Conservation (phyloP, 2,329 filamentous ascomycete genomes). For the Monosporascus sp. region DNA sequence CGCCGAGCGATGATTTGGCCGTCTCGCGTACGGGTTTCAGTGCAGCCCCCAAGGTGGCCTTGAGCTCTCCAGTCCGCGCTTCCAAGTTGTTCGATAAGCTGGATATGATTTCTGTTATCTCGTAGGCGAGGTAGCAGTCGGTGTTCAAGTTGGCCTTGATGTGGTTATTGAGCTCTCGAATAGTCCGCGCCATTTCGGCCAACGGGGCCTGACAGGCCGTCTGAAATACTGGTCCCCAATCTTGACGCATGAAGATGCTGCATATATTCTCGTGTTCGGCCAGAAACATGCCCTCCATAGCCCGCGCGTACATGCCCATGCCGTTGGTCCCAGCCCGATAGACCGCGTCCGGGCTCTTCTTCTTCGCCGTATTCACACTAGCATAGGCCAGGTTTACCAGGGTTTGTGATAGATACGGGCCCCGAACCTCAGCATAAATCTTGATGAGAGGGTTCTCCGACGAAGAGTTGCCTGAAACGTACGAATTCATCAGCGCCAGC, state of each 20-base stretch:
- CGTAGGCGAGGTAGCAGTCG: conserved; percentile 92
- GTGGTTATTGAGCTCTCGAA: conserved; percentile 84
- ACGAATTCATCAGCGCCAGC: conserved; percentile 72
- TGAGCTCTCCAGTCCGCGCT: conserved; percentile 77
- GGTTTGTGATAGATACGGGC: conserved; percentile 77
- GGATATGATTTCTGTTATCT: conserved; percentile 87
- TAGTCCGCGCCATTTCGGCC: conserved; percentile 75
- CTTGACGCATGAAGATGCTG: conserved; percentile 77
- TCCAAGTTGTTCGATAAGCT: conserved; percentile 75
- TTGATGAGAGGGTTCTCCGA: conserved; percentile 68
- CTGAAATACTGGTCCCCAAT: conserved; percentile 76
- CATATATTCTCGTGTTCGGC: conserved; percentile 90
- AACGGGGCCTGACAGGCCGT: conserved; percentile 74
- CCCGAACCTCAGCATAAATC: conserved; percentile 80
- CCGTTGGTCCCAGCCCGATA: conserved; percentile 88
- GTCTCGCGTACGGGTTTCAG: conserved; percentile 89
- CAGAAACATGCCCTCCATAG: conserved; percentile 79
- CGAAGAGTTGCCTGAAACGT: conserved; percentile 57
- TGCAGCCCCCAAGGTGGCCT: conserved; percentile 74
- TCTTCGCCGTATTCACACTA: conserved; percentile 76
- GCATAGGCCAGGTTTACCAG: conserved; percentile 83
- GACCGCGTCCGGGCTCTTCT: conserved; percentile 73
- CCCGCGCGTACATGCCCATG: conserved; percentile 82
- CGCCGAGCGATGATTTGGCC: conserved; percentile 76
- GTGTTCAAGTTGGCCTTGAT: conserved; percentile 81